Evolutionary conservation across 2,329 filamentous ascomycete genomes (phyloP).

Genomic region (Gremmenia infestans): DNA sequence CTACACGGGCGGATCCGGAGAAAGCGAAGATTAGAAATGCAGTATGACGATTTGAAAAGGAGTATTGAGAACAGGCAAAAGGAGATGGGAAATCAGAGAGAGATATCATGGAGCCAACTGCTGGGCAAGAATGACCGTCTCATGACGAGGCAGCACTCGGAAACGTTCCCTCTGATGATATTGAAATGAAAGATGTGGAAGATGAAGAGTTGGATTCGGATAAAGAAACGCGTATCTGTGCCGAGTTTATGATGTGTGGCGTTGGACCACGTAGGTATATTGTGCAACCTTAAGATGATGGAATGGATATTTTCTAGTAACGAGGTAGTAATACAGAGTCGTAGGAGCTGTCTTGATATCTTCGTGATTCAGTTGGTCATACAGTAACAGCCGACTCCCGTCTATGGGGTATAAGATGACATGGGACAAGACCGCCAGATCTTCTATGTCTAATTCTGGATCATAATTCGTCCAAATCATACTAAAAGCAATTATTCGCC

Average conservation of each 20-base stretch:
- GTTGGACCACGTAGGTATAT: not conserved
- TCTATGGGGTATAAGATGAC: no score
- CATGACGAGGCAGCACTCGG: not conserved
- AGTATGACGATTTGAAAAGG: not conserved
- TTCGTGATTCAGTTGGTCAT: no score
- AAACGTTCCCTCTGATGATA: not conserved
- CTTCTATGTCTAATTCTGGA: not conserved
- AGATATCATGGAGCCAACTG: not conserved
- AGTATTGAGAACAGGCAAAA: not conserved
- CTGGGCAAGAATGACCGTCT: not conserved
- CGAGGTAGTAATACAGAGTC: no score
- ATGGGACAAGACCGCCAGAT: no score
- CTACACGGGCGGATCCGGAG: not conserved
- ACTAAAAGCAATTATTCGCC: slow-evolving; percentile 16
- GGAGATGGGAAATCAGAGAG: not conserved
- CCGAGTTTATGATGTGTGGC: not conserved
- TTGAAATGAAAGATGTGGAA: not conserved
- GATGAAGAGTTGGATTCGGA: not conserved
- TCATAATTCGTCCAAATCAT: not conserved
- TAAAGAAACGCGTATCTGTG: not conserved
- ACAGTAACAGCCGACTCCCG: no score
- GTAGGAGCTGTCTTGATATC: no score
- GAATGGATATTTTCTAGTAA: no score
- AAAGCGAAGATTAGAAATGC: not conserved
- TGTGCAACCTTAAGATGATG: not conserved